phyloP scores from a whole-genome alignment of 2,329 filamentous ascomycete species.

The Fusarium praegraminearum region DNA sequence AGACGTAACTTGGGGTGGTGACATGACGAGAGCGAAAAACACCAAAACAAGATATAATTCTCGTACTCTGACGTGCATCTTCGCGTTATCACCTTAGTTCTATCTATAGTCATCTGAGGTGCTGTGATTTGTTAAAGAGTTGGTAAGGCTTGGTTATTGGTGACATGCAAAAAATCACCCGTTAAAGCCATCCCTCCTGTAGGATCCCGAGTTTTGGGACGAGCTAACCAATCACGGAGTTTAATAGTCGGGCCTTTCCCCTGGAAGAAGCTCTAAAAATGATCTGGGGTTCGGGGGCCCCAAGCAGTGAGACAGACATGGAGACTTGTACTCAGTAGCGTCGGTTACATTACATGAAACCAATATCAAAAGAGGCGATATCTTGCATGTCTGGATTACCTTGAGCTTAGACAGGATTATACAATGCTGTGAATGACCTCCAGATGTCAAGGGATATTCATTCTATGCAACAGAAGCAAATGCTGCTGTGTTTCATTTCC shows the following conservation, averaged over 20 bases:
- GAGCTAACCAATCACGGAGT: conserved; percentile 38
- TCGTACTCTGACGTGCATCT: conserved; percentile 9
- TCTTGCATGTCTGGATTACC: neutral
- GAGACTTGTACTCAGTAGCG: too few species aligned
- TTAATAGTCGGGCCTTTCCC: conserved; percentile 44
- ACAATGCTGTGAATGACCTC: conserved; percentile 5
- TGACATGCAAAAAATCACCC: conserved; percentile 5
- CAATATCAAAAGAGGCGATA: conserved; percentile 7
- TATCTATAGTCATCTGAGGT: conserved; percentile 9
- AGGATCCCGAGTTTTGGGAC: conserved; percentile 1
- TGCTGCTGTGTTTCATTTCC: neutral
- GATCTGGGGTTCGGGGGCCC: conserved; percentile 40
- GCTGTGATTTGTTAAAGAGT: neutral
- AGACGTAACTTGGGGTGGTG: neutral
- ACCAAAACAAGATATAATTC: neutral
- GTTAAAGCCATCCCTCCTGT: conserved; percentile 10
- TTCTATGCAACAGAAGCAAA: neutral
- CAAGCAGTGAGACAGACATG: neutral
- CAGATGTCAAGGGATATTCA: neutral
- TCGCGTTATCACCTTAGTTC: conserved; percentile 13
- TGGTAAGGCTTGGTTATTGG: conserved; percentile 4
- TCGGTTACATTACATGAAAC: conserved; percentile 3
- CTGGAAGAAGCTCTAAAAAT: conserved; percentile 35
- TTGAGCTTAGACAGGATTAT: neutral
- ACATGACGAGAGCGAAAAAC: neutral